phyloP scores from a whole-genome alignment of 805 yeast genomes.

The Candida manassasensis region DNA sequence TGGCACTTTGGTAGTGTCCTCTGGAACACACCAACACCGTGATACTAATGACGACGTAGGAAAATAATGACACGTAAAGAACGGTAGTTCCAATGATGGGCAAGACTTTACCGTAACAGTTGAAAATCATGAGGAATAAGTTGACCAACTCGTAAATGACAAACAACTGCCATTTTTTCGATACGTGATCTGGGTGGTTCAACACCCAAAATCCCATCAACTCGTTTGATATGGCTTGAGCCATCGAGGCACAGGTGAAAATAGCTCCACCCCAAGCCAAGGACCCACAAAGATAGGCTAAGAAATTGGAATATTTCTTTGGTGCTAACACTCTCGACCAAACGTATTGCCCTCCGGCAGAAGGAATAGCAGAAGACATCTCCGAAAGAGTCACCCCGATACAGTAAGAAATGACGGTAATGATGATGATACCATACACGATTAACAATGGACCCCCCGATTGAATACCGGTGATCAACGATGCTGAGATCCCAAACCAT shows the following conservation, averaged over 20 bases:
- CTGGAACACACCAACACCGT: conserved; percentile 36
- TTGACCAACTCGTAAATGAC: conserved; percentile 34
- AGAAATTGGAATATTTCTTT: conserved; percentile 30
- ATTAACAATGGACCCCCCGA: conserved; percentile 41
- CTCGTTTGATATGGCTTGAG: conserved; percentile 29
- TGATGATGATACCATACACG: conserved; percentile 38
- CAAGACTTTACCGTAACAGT: conserved; percentile 32
- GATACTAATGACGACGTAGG: conserved; percentile 31
- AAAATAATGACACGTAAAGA: conserved; percentile 30
- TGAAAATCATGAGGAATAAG: conserved; percentile 26
- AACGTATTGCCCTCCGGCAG: conserved; percentile 41
- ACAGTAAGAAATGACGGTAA: conserved; percentile 30
- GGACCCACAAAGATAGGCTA: conserved; percentile 37
- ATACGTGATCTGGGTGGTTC: conserved; percentile 29
- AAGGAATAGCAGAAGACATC: conserved; percentile 35
- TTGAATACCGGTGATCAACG: conserved; percentile 36
- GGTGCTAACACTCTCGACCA: conserved; percentile 41
- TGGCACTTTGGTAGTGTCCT: conserved; percentile 27
- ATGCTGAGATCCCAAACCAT: conserved; percentile 40
- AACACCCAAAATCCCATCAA: conserved; percentile 36
- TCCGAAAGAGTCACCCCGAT: conserved; percentile 37
- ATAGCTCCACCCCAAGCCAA: conserved; percentile 41
- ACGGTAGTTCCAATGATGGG: conserved; percentile 32
- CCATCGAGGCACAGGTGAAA: conserved; percentile 38
- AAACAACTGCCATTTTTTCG: conserved; percentile 33